A percentile compares a stretch with the other conserved stretches of the same genome.
Evolutionary conservation across 139 green algal species (phyloP).

Genomic region (Marvania coccoides): DNA sequence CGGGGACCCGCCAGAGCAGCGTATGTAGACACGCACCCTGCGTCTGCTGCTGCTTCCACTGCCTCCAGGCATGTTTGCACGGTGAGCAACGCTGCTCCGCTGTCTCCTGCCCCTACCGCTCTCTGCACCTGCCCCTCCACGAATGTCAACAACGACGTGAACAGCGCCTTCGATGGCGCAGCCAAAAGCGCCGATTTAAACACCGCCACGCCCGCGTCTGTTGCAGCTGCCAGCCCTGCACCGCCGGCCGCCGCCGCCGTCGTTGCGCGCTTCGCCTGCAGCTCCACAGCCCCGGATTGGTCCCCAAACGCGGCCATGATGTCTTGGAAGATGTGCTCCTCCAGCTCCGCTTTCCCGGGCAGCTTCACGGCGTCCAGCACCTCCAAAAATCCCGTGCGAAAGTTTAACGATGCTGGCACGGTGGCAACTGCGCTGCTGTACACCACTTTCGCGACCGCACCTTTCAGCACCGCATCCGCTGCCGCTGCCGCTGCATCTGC

Average conservation of each 20-base stretch:
- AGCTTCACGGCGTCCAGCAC: constrained; percentile 44
- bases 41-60: not conserved
- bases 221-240: not conserved
- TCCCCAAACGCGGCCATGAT: constrained; percentile 42
- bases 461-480: constrained; percentile 48
- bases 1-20: not conserved
- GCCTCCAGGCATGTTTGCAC: not conserved
- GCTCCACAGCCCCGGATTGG: constrained; percentile 39
- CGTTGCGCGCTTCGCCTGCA: constrained; percentile 35
- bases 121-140: constrained; percentile 22
- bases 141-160: constrained; percentile 26
- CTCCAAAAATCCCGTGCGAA: constrained; percentile 43
- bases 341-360: constrained; percentile 30
- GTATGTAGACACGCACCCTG: not conserved
- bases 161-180: constrained; percentile 17
- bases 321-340: constrained; percentile 36
- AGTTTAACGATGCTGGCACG: constrained; percentile 29
- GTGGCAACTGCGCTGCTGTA: constrained; percentile 38
- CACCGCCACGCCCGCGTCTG: not conserved
- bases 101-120: no score
- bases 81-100: no score
- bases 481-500: constrained; percentile 35
- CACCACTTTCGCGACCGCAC: constrained; percentile 54
- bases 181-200: constrained; percentile 30
- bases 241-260: not conserved